A percentile compares a stretch with the other conserved stretches of the same genome.
Evolutionary conservation across 2,329 filamentous ascomycete genomes (phyloP).

Genomic region (Botryosphaeria dothidea): DNA sequence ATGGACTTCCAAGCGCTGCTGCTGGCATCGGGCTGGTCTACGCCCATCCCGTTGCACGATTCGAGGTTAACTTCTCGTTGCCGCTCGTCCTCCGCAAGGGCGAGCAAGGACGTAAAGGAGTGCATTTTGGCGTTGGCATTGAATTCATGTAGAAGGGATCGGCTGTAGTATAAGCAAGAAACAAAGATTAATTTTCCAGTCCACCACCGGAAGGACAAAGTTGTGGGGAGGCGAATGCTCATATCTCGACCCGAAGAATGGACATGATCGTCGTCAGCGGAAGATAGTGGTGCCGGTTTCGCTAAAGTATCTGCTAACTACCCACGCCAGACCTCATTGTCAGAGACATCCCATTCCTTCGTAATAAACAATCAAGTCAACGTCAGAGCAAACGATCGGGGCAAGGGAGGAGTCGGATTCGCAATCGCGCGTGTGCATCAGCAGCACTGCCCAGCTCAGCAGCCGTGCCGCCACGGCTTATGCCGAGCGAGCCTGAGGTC

Average conservation of each 20-base stretch:
- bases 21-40: constrained; percentile 92
- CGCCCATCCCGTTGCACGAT: constrained; percentile 87
- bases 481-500: not conserved
- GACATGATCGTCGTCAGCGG: no score
- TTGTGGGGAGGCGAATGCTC: no score
- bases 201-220: not conserved
- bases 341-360: not conserved
- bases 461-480: not conserved
- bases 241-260: no score
- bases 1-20: constrained; percentile 78
- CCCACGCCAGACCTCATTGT: not conserved
- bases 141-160: constrained; percentile 74
- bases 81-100: constrained; percentile 79
- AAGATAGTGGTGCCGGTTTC: not conserved
- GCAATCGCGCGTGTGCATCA: not conserved
- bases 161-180: constrained; percentile 5
- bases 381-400: not conserved
- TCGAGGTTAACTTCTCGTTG: constrained; percentile 93
- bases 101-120: constrained; percentile 85
- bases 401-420: not conserved
- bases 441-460: not conserved
- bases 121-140: constrained; percentile 95
- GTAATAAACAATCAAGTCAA: no score
- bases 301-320: not conserved
- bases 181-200: constrained; percentile 5